These are phyloP conservation scores for Daldinia concentrica DNA, from an alignment of 495 filamentous ascomycete species.

Conservation along the genomic window DNA sequence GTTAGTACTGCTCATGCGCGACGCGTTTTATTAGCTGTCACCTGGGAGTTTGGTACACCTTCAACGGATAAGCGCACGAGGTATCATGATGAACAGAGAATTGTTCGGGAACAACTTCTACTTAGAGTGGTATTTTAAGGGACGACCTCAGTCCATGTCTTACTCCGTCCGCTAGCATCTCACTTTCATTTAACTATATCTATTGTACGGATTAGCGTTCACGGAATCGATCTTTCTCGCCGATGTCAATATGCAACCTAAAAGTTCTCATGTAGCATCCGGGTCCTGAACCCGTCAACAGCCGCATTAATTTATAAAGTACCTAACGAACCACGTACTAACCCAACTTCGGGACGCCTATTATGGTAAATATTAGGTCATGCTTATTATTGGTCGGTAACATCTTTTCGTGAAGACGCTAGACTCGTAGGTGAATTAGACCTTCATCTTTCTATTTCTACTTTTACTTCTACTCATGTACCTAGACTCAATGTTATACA, in stretches of 20 bases:
- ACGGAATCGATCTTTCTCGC: conserved; percentile 12
- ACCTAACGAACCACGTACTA: conserved; percentile 11
- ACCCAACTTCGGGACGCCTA: conserved; percentile 4
- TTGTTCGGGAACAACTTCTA: neutral
- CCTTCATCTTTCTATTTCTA: neutral
- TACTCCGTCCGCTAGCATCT: no score
- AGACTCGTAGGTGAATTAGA: neutral
- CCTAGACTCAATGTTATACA: neutral
- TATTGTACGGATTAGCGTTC: neutral
- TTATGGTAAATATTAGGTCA: conserved; percentile 1
- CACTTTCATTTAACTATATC: neutral
- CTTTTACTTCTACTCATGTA: neutral
- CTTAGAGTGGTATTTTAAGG: no score
- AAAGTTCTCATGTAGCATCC: conserved; percentile 18
- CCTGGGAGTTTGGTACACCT: neutral
- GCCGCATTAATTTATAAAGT: conserved; percentile 29
- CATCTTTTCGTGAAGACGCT: neutral
- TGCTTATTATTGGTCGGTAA: neutral
- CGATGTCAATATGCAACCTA: conserved; percentile 9
- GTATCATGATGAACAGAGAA: neutral
- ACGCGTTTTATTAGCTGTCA: neutral
- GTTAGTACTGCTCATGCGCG: neutral
- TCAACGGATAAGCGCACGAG: conserved; percentile 4
- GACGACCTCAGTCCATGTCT: no score
- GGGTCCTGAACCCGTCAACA: conserved; percentile 28